A percentile compares a stretch with the other conserved stretches of the same genome.
Conservation (phyloP, 164 flowering plant species). For the Vitis riparia region DNA sequence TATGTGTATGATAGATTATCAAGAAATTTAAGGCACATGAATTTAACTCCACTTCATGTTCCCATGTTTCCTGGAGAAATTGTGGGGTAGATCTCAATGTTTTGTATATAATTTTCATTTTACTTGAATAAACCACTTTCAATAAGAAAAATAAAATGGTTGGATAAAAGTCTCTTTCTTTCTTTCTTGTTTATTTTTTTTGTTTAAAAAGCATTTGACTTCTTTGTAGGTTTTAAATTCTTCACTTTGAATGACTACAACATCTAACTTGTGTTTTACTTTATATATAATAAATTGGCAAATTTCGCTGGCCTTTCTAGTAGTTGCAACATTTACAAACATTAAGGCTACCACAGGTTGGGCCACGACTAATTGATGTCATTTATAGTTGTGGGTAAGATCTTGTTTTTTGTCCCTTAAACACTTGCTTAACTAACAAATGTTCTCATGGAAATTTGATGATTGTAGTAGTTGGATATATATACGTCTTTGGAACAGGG, state of each 20-base stretch:
- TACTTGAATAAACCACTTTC: no score
- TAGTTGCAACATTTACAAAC: constrained; percentile 44
- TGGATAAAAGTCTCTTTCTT: no score
- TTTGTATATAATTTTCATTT: no score
- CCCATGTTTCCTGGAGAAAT: no score
- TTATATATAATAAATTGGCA: constrained; percentile 60
- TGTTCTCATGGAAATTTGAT: neutral
- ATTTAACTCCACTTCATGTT: no score
- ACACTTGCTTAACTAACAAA: neutral
- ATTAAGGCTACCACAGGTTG: constrained; percentile 50
- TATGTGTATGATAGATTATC: no score
- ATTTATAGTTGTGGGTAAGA: neutral
- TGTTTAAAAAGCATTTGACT: constrained; percentile 33
- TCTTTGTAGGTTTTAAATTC: constrained; percentile 72
- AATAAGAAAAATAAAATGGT: no score
- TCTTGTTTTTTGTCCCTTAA: neutral
- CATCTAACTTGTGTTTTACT: constrained; percentile 76
- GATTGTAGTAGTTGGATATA: constrained; percentile 61
- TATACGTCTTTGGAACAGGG: constrained; percentile 55
- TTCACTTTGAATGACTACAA: constrained; percentile 74
- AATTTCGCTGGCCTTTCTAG: constrained; percentile 58
- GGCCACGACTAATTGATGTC: constrained; percentile 2
- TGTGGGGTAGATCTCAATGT: no score
- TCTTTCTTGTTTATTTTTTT: no score
- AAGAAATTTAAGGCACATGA: no score